Percentiles rank a stretch among this genome's conserved stretches.
Conservation (phyloP, 768 basidiomycete species). For the Collybia nuda region DNA sequence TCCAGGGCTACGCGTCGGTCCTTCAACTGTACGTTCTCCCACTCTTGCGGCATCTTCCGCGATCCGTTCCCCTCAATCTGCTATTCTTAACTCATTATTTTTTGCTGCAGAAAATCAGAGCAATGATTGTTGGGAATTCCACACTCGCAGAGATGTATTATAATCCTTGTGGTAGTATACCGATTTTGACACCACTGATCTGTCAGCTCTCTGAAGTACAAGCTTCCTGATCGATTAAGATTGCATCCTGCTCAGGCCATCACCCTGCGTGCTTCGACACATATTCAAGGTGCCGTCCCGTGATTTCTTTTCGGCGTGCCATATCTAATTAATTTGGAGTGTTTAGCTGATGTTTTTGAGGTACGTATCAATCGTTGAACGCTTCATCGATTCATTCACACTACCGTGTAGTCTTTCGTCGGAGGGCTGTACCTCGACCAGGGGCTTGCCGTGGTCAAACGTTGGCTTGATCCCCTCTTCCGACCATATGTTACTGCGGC, state of each 20-base stretch:
- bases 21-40: constrained; percentile 58
- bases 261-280: constrained; percentile 62
- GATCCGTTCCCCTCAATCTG: constrained; percentile 6
- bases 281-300: constrained; percentile 63
- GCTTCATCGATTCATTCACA: constrained; percentile 2
- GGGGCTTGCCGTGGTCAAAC: constrained; percentile 52
- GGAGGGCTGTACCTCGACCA: constrained; percentile 77
- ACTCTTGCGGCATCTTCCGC: constrained; percentile 11
- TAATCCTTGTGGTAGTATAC: not conserved
- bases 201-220: constrained; percentile 61
- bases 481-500: constrained; percentile 61
- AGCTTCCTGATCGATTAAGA: constrained; percentile 57
- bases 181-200: constrained; percentile 4
- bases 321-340: constrained; percentile 4
- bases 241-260: constrained; percentile 75
- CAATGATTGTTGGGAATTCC: constrained; percentile 71
- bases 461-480: constrained; percentile 66
- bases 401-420: constrained; percentile 60
- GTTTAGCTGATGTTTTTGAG: constrained; percentile 77
- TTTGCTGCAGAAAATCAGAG: constrained; percentile 66
- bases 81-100: not conserved
- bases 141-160: constrained; percentile 69
- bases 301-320: constrained; percentile 4
- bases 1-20: constrained; percentile 74
- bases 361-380: constrained; percentile 33